Base-by-base conservation (phyloP, 345 rosid genomes). In the Lumnitzera littorea region DNA sequence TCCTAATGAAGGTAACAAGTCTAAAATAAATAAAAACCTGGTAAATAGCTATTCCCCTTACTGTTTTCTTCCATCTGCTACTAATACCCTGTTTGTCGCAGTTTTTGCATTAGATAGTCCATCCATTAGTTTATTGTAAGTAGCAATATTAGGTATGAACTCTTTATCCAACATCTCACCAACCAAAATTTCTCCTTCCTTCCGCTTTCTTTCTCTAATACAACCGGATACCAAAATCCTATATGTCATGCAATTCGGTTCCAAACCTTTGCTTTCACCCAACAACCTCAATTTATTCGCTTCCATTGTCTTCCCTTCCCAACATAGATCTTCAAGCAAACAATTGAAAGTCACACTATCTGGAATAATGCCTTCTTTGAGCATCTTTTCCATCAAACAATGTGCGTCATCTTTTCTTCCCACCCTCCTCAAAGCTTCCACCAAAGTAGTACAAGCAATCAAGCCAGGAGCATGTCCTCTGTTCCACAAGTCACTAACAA, bases 91-190 rank as follows among this genome's bases (percentile, higher is more conserved):
- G 23, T 57, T 51, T 0, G 66, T 20, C 7, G 48, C 43, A 13
- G 60, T 72, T 66, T 60, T 61, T 11, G 58, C 12, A 25, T 46
- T 27, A 47, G 84, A 69, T 65, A 91, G 76, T 41, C 77, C 77
- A 56, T 82, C 76, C 81, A 87, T 83, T 65, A 83, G 74, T 62
- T 77, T 76, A 52, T 87, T 89, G 69, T 91, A 87, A 0, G 89
- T 83, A 57, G 77, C 80, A 58, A 89, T 73, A 64, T 89, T 89
- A 59, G 88, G 86, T 67, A 91, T 64, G 65, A 82, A 78, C 48
- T 82, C 95, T 63, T 75, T 82, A 70, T 89, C 98, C 67, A 91
- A 65, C 98, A 91, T 91, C 78, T 91, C 91, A 51, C 82, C 77
- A 58, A 85, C 91, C 61, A 91, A 14, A 50, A 31, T 68, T 64